A percentile compares a stretch with the other conserved stretches of the same genome.
Conservation (phyloP, 306 rosid species). For the Pyrus bretschneideri region DNA sequence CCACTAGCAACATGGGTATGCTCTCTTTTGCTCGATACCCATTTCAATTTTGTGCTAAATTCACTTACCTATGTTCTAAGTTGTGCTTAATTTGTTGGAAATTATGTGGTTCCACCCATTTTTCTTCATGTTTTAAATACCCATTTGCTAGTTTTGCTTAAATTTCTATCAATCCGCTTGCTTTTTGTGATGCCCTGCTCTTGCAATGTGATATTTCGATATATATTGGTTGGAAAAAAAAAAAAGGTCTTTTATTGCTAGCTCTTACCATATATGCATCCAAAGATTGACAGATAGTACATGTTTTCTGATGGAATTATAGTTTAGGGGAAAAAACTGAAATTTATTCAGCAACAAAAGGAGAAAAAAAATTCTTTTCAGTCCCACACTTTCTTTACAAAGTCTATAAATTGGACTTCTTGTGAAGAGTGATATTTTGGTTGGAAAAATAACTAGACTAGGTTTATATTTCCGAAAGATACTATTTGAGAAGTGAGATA, state of each 20-base stretch:
- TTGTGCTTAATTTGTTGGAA: background rate
- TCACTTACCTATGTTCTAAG: background rate
- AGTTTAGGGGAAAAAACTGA: background rate
- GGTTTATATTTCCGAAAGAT: background rate
- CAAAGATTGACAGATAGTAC: background rate
- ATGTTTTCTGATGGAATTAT: background rate
- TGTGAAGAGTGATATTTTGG: background rate
- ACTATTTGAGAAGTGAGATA: background rate
- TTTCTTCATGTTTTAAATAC: background rate
- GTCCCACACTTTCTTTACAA: too few relatives aligned
- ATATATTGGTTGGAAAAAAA: background rate
- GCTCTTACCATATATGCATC: background rate
- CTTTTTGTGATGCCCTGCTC: background rate
- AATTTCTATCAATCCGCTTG: background rate
- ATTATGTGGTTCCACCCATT: too few relatives aligned
- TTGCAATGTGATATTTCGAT: background rate
- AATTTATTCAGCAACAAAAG: background rate
- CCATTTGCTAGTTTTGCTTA: background rate
- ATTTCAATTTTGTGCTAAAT: background rate
- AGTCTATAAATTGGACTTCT: too few relatives aligned
- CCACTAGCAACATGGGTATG: slow-evolving; percentile 36
- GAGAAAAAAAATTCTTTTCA: too few relatives aligned
- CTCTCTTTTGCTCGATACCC: background rate
- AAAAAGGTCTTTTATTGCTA: background rate
- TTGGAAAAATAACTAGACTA: background rate